Base-by-base conservation (phyloP, 2,329 filamentous ascomycete species). In the Fusarium nurragi region DNA sequence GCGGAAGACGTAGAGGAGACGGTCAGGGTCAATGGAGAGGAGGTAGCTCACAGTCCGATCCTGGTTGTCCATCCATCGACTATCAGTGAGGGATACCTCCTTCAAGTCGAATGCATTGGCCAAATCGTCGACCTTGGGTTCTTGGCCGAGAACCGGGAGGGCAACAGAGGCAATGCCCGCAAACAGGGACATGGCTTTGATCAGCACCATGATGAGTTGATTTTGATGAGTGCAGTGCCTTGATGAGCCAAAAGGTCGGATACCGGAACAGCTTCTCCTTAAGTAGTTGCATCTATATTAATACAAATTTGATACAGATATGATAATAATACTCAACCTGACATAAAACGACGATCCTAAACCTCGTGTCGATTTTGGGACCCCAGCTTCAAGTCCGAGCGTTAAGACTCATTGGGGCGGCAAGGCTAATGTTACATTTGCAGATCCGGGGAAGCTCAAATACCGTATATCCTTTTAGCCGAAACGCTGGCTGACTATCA, bases 21-120 rank as follows among this genome's bases (percentile, higher is more conserved):
- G 64, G 1, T 67, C 58, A 1, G 63, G 48, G 1, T 66, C 63
- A 16, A 66, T 16, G 0, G 63, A 51, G 0, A 67, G 36, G 6
- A 66, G 63, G 16, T 67, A 66, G 18, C 37, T 64, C 23, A 64
- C 14, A 9, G 63, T 67, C 12, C 63, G 40, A 10, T 60, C 57
- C 34, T 66, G 63, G n/a, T 66, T 66, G 6, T 66, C 63, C 52
- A 64, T 59, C 63, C 63, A 66, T 22, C 63, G 63, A 32, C 63
- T 65, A 13, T 66, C 62, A 5, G 62, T 65, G 1, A 65, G 44
- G 6, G 62, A 45, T 2, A 65, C 63, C 3, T 65, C 34, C 2
- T 45, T 52, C 10, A 65, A 4, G 2, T 59, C 62, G 4, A 65
- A 65, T 2, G 56, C 56, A 10, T 45, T 41, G 11, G 62, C 58